These are phyloP conservation scores for Onygenales sp. DNA, from an alignment of 2,329 filamentous ascomycete species.

Conservation along the genomic window DNA sequence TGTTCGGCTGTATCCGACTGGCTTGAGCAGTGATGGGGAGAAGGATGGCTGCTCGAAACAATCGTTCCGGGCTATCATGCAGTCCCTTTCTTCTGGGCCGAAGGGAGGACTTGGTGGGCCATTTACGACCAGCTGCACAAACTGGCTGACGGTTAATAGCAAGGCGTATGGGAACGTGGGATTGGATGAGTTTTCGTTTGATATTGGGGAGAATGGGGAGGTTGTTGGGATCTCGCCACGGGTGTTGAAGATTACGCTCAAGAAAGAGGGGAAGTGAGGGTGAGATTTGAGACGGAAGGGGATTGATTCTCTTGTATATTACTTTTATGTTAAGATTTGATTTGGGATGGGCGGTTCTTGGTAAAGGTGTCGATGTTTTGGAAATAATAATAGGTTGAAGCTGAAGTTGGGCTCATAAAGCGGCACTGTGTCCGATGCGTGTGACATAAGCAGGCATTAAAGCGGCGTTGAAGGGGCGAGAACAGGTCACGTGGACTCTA, in stretches of 20 bases:
- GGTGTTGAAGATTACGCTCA: too few relatives aligned
- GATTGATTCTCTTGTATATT: too few relatives aligned
- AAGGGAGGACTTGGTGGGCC: not conserved
- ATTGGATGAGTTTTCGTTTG: slow-evolving; percentile 19
- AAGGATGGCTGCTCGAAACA: not conserved
- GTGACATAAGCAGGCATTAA: too few relatives aligned
- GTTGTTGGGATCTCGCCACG: slow-evolving; percentile 1
- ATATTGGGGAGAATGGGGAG: slow-evolving; percentile 6
- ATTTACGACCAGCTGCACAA: slow-evolving; percentile 16
- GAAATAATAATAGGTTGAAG: too few relatives aligned
- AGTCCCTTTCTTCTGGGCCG: not conserved
- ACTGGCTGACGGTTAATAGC: slow-evolving; percentile 17
- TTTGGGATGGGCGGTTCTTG: too few relatives aligned
- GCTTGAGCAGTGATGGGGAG: not conserved
- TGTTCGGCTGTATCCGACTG: not conserved
- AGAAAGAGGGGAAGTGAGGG: too few relatives aligned
- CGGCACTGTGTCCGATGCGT: too few relatives aligned
- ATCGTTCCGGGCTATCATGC: slow-evolving; percentile 4
- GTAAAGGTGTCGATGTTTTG: too few relatives aligned
- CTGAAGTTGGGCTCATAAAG: too few relatives aligned
- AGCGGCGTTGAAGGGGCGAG: not conserved
- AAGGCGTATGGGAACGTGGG: slow-evolving; percentile 11
- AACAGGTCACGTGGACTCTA: not conserved
- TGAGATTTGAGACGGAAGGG: too few relatives aligned
- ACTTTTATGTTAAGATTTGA: too few relatives aligned